Base-by-base conservation (phyloP, 495 filamentous ascomycete species). In the Ascobolus immersus region DNA sequence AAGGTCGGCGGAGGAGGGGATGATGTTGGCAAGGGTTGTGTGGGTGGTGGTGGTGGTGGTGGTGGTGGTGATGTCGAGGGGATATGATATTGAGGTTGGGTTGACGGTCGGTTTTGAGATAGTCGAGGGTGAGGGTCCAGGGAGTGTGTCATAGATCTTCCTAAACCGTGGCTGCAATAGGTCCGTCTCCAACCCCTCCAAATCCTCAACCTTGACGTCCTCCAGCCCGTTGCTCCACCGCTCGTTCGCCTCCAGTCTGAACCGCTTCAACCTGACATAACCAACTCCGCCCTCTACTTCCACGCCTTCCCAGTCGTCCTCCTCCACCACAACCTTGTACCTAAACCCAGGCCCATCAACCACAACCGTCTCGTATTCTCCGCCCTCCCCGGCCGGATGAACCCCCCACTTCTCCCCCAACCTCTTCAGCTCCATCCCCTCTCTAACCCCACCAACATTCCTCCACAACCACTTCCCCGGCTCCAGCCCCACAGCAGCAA, bases 341-440 rank as follows among this genome's bases (percentile, higher is more conserved):
- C 67, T 72, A 37, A 55, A 54, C 1, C 43, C 37, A 2, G 82
- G 84, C 19, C 81, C 86, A 53, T 78, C 67, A 19, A 94, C 43
- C 22, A 82, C 78, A 15, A 96, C 53, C 14, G 79, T 94, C 61
- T 96, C 86, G 56, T 84, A 96, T 59, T 96, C 86, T 3, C 89
- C 86, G 2, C 86, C 86, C 47, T 94, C 86, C 0, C 89, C 86
- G 27, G 51, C 60, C 29, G 54, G 61, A 44, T 65, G 58, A 19
- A 57, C 56, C 5, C 64, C 64, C 62, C 84, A 93, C 35, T 71
- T 60, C 33, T 54, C 55, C 62, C 86, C 71, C 3, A 62, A 62
- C 39, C 57, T 64, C 22, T 57, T 56, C 19, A 92, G 44, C 32
- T 59, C 57, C 28, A 47, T 52, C 39, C 71, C 56, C 5, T 64